Evolutionary conservation across 2,329 filamentous ascomycete species (phyloP).

Genomic region (Verticillium nubilum): DNA sequence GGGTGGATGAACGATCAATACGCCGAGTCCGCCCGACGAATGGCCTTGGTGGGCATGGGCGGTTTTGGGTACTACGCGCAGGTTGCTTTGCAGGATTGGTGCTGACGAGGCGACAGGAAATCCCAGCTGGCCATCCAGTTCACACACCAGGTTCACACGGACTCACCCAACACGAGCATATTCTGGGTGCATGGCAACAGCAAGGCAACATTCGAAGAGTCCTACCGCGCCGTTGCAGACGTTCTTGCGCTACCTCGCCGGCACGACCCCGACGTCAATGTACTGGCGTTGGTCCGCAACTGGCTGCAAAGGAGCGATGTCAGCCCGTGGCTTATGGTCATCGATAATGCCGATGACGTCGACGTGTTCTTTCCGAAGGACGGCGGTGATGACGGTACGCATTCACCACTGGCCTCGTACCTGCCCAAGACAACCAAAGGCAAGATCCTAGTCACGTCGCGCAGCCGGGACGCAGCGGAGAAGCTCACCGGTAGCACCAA

Average conservation of each 20-base stretch:
- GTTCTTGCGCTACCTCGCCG: conserved; percentile 6
- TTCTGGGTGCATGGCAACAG: conserved; percentile 11
- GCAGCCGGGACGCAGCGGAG: conserved; percentile 11
- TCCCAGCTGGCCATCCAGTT: conserved; percentile 13
- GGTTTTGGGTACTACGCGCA: conserved; percentile 9
- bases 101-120: conserved; percentile 11
- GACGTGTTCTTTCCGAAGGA: conserved; percentile 5
- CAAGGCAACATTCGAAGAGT: conserved; percentile 8
- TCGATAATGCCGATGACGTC: conserved; percentile 14
- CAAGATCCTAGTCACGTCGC: conserved; percentile 13
- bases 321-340: conserved; percentile 12
- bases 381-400: background rate
- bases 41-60: conserved; percentile 10
- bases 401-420: conserved; percentile 8
- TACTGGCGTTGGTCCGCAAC: conserved; percentile 9
- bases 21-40: background rate
- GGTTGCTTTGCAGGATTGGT: background rate
- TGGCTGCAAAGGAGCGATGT: conserved; percentile 12
- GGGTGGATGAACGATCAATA: conserved; percentile 7
- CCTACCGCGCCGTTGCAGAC: conserved; percentile 7
- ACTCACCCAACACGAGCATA: conserved; percentile 3
- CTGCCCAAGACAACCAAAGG: conserved; percentile 10
- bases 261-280: conserved; percentile 5
- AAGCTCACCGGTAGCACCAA: conserved; percentile 6
- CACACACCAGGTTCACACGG: conserved; percentile 5